Evolutionary conservation across 2,329 filamentous ascomycete species (phyloP).

Genomic region (Penicillium sp.): DNA sequence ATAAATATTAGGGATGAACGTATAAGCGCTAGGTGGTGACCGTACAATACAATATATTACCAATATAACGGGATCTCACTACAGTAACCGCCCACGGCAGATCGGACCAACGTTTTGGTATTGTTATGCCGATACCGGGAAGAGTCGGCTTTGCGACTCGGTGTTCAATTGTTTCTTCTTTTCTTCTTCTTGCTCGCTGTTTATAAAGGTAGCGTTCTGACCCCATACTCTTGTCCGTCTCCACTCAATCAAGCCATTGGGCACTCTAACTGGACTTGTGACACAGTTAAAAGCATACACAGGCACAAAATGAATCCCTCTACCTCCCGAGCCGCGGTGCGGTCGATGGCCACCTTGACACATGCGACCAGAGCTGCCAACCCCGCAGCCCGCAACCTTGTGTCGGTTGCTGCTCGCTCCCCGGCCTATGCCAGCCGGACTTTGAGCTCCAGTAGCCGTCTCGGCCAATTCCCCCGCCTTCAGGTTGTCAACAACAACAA

Average conservation of each 20-base stretch:
- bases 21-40: constrained; percentile 12
- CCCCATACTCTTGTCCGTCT: constrained; percentile 5
- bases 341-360: constrained; percentile 38
- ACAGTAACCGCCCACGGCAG: background rate
- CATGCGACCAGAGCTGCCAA: constrained; percentile 36
- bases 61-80: constrained; percentile 4
- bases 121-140: constrained; percentile 28
- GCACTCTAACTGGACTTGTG: constrained; percentile 4
- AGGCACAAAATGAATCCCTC: constrained; percentile 32
- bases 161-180: constrained; percentile 9
- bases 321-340: constrained; percentile 40
- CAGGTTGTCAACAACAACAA: constrained; percentile 35
- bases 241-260: constrained; percentile 16
- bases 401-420: constrained; percentile 31
- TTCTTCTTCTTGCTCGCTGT: constrained; percentile 14
- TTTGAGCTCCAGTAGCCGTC: constrained; percentile 33
- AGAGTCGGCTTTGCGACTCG: constrained; percentile 23
- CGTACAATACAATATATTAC: constrained; percentile 8
- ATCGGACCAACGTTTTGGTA: background rate
- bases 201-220: constrained; percentile 8
- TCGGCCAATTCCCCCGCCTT: constrained; percentile 38
- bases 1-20: constrained; percentile 9
- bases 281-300: constrained; percentile 10
- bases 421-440: constrained; percentile 29
- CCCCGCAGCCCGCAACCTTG: constrained; percentile 34